These are phyloP conservation scores for Metroxylon sagu DNA, from an alignment of 176 grass and related monocot genomes.

Conservation along the genomic window DNA sequence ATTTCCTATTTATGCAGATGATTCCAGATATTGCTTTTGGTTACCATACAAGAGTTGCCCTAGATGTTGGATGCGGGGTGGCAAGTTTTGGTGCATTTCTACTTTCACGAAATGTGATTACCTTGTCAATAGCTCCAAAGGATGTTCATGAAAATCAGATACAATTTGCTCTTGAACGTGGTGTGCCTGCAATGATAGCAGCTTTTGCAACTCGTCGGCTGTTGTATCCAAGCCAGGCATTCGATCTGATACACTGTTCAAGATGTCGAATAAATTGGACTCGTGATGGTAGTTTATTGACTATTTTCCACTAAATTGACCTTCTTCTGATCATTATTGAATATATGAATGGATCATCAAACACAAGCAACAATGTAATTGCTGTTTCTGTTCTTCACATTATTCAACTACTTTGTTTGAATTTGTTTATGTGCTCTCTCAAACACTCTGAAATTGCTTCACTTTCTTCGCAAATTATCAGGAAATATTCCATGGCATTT, in stretches of 20 bases:
- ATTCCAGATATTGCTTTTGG: conserved; percentile 90
- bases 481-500: neutral
- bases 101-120: conserved; percentile 74
- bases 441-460: neutral
- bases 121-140: conserved; percentile 92
- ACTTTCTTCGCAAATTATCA: neutral
- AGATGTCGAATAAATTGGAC: conserved; percentile 97
- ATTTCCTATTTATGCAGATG: conserved; percentile 50
- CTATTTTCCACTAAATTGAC: no score
- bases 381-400: no score
- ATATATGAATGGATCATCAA: no score
- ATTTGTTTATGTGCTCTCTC: neutral
- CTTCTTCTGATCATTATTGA: no score
- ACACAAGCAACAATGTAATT: no score
- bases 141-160: conserved; percentile 99
- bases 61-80: conserved; percentile 84
- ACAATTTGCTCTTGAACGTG: conserved; percentile 95
- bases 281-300: conserved; percentile 49
- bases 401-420: no score
- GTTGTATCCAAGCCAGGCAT: conserved; percentile 80
- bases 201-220: conserved; percentile 73
- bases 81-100: conserved; percentile 97
- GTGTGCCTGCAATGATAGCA: conserved; percentile 73
- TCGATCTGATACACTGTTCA: conserved; percentile 91
- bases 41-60: conserved; percentile 63